phyloP scores from a whole-genome alignment of 352 stramenopile genomes.

The Globisporangium irregulare region DNA sequence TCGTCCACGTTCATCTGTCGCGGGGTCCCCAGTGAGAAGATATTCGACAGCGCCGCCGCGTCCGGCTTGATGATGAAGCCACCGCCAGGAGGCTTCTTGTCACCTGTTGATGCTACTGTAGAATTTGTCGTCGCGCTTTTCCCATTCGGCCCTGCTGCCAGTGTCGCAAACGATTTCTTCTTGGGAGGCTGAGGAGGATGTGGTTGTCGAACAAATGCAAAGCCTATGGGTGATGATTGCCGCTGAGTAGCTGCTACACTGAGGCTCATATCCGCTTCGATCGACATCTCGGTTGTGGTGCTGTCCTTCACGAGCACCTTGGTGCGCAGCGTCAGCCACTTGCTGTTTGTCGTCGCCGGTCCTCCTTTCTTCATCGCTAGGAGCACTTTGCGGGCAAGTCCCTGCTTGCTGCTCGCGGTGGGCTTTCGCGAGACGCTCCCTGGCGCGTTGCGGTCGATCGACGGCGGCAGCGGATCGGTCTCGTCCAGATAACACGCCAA shows the following conservation, averaged over 20 bases:
- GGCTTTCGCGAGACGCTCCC: constrained; percentile 17
- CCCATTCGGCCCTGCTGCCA: not conserved
- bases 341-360: constrained; percentile 10
- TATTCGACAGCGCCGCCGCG: constrained; percentile 42
- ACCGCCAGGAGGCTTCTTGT: constrained; percentile 7
- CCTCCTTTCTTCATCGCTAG: constrained; percentile 9
- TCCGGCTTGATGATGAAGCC: constrained; percentile 20
- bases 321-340: constrained; percentile 17
- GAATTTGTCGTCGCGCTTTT: not conserved
- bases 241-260: not conserved
- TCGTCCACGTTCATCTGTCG: constrained; percentile 46
- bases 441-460: constrained; percentile 22
- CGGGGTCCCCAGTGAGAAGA: constrained; percentile 59
- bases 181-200: not conserved
- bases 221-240: not conserved
- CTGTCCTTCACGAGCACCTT: constrained; percentile 6
- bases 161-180: constrained; percentile 7
- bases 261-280: constrained; percentile 7
- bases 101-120: not conserved
- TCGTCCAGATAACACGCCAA: constrained; percentile 19
- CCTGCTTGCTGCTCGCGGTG: not conserved
- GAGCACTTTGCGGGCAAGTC: constrained; percentile 19
- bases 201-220: not conserved
- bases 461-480: not conserved
- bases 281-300: not conserved